A percentile compares a stretch with the other conserved stretches of the same genome.
These are phyloP conservation scores for Claviceps arundinis DNA, from an alignment of 2,329 filamentous ascomycete genomes.

Conservation along the genomic window DNA sequence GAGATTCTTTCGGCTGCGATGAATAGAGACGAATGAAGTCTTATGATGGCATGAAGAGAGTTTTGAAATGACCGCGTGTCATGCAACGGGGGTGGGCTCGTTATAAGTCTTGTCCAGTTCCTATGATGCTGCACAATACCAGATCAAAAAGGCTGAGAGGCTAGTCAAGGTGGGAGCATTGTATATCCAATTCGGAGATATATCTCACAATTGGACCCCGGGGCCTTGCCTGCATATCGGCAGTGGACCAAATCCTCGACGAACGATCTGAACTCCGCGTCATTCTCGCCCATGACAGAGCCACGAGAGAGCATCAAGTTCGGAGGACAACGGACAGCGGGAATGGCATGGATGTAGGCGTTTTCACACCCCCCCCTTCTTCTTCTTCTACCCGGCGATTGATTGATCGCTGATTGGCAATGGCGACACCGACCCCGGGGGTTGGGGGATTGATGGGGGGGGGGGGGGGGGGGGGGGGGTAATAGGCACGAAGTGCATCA, in stretches of 20 bases:
- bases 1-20: not conserved
- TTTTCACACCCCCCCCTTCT: too few species aligned
- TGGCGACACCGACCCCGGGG: too few species aligned
- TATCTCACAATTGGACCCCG: constrained; percentile 8
- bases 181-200: constrained; percentile 11
- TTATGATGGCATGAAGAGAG: constrained; percentile 6
- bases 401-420: too few species aligned
- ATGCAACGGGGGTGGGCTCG: constrained; percentile 6
- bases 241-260: constrained; percentile 8
- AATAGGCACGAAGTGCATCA: not conserved
- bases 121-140: not conserved
- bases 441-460: not conserved
- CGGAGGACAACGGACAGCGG: not conserved
- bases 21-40: not conserved
- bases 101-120: constrained; percentile 8
- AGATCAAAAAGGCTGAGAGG: constrained; percentile 2
- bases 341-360: not conserved
- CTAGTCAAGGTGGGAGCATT: constrained; percentile 1
- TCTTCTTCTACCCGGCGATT: too few species aligned
- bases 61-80: not conserved
- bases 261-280: constrained; percentile 6
- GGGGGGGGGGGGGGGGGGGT: not conserved
- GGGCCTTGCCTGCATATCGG: constrained; percentile 6
- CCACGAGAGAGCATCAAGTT: not conserved
- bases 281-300: not conserved